These are phyloP conservation scores for Fusarium subglutinans DNA, from an alignment of 2,329 filamentous ascomycete genomes.

Conservation along the genomic window DNA sequence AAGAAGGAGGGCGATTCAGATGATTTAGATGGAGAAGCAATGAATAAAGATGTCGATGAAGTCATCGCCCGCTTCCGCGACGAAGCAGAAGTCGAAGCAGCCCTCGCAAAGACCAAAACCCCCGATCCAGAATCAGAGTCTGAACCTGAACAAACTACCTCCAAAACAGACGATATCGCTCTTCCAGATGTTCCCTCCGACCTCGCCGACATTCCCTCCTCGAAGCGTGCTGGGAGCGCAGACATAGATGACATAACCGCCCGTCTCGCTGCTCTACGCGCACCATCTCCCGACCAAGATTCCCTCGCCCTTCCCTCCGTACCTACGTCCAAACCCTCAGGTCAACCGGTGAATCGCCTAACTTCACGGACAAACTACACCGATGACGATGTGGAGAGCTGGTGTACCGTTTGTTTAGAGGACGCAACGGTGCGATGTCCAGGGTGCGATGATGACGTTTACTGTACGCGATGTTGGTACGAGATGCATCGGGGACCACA, in stretches of 20 bases:
- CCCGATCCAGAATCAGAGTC: constrained; percentile 16
- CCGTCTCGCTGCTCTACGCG: constrained; percentile 62
- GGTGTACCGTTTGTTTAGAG: constrained; percentile 86
- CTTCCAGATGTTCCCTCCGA: constrained; percentile 59
- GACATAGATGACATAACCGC: constrained; percentile 57
- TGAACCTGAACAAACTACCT: background rate
- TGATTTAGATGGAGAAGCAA: constrained; percentile 62
- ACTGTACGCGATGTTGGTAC: constrained; percentile 81
- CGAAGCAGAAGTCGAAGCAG: constrained; percentile 52
- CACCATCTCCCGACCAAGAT: constrained; percentile 43
- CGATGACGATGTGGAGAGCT: constrained; percentile 77
- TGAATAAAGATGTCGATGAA: constrained; percentile 55
- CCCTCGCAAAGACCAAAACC: constrained; percentile 23
- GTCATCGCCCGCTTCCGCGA: constrained; percentile 59
- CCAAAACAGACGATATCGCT: constrained; percentile 42
- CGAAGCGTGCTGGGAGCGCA: constrained; percentile 36
- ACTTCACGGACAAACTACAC: constrained; percentile 59
- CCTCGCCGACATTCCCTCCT: constrained; percentile 50
- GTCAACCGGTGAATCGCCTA: constrained; percentile 52
- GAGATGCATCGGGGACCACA: constrained; percentile 79
- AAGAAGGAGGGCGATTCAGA: constrained; percentile 43
- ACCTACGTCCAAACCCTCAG: constrained; percentile 59
- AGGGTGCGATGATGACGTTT: constrained; percentile 77
- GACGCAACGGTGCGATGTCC: constrained; percentile 78
- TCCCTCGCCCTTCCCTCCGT: constrained; percentile 58